Conservation (phyloP, 345 rosid species). For the Acer saccharum region DNA sequence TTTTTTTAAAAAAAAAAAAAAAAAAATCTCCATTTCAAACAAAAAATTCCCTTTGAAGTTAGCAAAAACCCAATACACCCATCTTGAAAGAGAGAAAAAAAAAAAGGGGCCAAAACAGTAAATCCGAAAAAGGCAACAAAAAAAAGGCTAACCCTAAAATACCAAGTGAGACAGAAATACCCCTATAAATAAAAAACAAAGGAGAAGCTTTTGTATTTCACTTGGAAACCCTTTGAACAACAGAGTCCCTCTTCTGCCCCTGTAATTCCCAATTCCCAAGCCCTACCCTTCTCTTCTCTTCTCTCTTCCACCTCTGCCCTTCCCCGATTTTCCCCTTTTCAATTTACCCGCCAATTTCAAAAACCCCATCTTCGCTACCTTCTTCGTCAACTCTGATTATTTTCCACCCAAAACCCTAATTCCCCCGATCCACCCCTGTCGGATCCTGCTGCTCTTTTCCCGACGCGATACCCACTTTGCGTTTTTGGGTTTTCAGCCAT, state of each 20-base stretch:
- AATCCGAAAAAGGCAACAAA: conserved; percentile 23
- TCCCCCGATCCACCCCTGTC: neutral
- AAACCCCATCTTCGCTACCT: conserved; percentile 6
- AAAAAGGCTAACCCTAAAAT: neutral
- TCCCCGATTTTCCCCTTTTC: conserved; percentile 24
- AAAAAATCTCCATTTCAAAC: too few relatives aligned
- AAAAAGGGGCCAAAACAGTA: conserved; percentile 28
- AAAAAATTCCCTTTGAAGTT: neutral
- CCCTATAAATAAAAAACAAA: conserved; percentile 28
- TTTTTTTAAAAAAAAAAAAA: too few relatives aligned
- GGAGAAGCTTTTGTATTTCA: conserved; percentile 27
- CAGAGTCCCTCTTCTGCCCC: conserved; percentile 67
- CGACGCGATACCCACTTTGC: conserved; percentile 18
- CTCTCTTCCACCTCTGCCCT: conserved; percentile 26
- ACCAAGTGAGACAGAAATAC: conserved; percentile 40
- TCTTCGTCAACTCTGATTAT: conserved; percentile 14
- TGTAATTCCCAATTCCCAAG: conserved; percentile 47
- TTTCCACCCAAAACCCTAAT: conserved; percentile 12
- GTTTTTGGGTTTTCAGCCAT: conserved; percentile 1
- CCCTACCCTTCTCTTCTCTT: conserved; percentile 34
- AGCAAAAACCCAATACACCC: neutral
- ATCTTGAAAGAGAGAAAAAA: neutral
- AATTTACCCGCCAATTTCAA: conserved; percentile 55
- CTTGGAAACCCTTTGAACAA: conserved; percentile 26
- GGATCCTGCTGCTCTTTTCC: neutral